These are phyloP conservation scores for Apiospora arundinis DNA, from an alignment of 2,329 filamentous ascomycete species.

Conservation along the genomic window DNA sequence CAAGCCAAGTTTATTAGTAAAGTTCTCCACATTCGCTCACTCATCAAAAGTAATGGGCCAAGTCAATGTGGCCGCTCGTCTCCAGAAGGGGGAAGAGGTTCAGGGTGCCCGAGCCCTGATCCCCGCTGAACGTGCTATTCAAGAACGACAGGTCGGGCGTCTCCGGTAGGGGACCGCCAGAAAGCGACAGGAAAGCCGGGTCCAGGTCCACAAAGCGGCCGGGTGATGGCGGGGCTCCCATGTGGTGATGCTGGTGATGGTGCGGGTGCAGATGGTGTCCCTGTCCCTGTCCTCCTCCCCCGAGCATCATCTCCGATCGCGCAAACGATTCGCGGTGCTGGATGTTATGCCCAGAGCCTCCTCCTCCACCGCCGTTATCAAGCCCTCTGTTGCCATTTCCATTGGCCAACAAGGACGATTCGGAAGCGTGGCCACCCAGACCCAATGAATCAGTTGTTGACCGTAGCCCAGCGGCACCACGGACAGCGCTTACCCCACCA, in stretches of 20 bases:
- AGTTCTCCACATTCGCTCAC: too few species aligned
- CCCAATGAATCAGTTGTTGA: neutral
- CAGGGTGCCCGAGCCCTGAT: slow-evolving; percentile 49
- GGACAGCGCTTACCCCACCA: too few species aligned
- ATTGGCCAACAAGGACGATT: neutral
- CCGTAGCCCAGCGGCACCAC: too few species aligned
- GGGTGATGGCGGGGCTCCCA: neutral
- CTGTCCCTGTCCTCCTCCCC: neutral
- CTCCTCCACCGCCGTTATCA: neutral
- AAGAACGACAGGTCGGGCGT: slow-evolving; percentile 48
- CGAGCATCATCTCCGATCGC: slow-evolving; percentile 8
- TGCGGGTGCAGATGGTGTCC: neutral
- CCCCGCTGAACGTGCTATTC: slow-evolving; percentile 46
- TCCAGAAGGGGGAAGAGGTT: slow-evolving; percentile 61
- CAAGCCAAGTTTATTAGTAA: too few species aligned
- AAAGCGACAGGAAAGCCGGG: slow-evolving; percentile 20
- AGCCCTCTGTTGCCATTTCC: neutral
- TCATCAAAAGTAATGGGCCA: slow-evolving; percentile 46
- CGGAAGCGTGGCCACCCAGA: neutral
- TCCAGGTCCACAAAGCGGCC: slow-evolving; percentile 20
- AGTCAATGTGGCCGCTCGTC: slow-evolving; percentile 58
- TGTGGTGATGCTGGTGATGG: neutral
- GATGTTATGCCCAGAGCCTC: neutral
- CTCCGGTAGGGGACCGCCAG: neutral
- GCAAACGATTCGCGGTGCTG: slow-evolving; percentile 20